Evolutionary conservation across 192 early-diverging fungal genomes (phyloP), one percentile per base, ranked within the genome.

Genomic region (Coemansia sp.): DNA sequence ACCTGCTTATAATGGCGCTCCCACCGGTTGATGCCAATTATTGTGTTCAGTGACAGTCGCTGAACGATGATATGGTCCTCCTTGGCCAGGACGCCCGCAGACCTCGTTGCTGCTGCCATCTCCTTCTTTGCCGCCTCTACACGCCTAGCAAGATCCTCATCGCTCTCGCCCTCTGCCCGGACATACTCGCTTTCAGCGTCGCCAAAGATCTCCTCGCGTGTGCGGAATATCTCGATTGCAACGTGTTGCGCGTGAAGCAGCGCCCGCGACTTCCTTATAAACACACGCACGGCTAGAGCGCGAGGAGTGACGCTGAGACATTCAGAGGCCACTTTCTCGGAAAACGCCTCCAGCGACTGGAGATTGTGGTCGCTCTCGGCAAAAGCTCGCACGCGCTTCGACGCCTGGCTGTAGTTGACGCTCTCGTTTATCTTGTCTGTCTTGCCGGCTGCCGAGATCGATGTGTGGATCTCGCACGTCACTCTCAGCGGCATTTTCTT

Each of bases 1-100:
- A 95, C 77, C 71, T 99, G 98, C 71, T 94, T 94, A 79, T 95
- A 93, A 67, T 94, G 91, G 21, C 96, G 85, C 76, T 99, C 98
- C 92, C 95, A 96, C 13, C 93, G 90, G 72, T 97, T 94, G 11
- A 99, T 90, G 23, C 98, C 98, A 52, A 99, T 92, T 42, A 99
- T 94, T 19, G 93, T 89, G 72, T 85, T 90, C 16, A 95, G 79
- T 13, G 77, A 79, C 54, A 99, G 81, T 65, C 89, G 86, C 69
- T 92, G 89, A 65, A 99, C 93, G 74, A 95, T 90, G 42, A 97
- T 91, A 45, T 83, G 75, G 74, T 99, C 97, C 19, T 93, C 73
- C 12, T 74, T 47, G 10, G 79, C 85, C 18, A 87, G 73, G 12
- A 38, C 59, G 38, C 72, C 84, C 9, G 74, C 79, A 40, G 75